Evolutionary conservation across 768 basidiomycete species (phyloP).

Genomic region (Sarcomyxa edulis): DNA sequence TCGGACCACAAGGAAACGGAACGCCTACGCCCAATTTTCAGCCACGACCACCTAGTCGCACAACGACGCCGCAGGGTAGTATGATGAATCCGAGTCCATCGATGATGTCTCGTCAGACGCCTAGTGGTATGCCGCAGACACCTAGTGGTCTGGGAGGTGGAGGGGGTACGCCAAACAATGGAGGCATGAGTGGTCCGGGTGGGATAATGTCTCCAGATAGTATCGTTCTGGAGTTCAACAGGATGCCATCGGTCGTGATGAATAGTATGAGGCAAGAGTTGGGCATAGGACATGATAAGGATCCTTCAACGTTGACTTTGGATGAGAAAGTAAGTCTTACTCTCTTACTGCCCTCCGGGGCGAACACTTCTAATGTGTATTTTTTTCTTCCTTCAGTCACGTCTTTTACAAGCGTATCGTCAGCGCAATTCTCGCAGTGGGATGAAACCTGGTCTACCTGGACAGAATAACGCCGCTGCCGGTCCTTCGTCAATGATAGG

Average conservation of each 20-base stretch:
- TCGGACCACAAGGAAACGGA: slow-evolving; percentile 7
- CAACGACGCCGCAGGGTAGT: slow-evolving; percentile 43
- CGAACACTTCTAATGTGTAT: background rate
- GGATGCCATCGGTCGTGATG: slow-evolving; percentile 30
- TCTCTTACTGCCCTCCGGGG: slow-evolving; percentile 1
- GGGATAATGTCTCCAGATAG: slow-evolving; percentile 8
- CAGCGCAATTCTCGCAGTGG: slow-evolving; percentile 7
- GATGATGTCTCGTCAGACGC: slow-evolving; percentile 40
- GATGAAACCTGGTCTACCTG: slow-evolving; percentile 21
- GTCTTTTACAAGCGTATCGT: slow-evolving; percentile 25
- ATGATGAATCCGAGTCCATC: slow-evolving; percentile 57
- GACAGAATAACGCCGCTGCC: slow-evolving; percentile 31
- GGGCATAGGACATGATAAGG: slow-evolving; percentile 37
- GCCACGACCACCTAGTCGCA: slow-evolving; percentile 56
- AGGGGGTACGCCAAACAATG: slow-evolving; percentile 1
- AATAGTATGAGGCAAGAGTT: slow-evolving; percentile 10
- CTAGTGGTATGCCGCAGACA: slow-evolving; percentile 22
- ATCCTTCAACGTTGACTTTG: slow-evolving; percentile 31
- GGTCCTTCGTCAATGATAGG: slow-evolving; percentile 41
- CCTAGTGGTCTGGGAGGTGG: slow-evolving; percentile 8
- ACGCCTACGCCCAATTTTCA: slow-evolving; percentile 38
- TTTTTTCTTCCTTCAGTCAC: slow-evolving; percentile 22
- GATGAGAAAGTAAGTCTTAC: slow-evolving; percentile 53
- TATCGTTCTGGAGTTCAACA: slow-evolving; percentile 8
- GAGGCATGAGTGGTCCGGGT: slow-evolving; percentile 7